Percentiles rank a stretch among this genome's conserved stretches.
phyloP scores from a whole-genome alignment of 345 rosid species.

The Limnanthes douglasii region DNA sequence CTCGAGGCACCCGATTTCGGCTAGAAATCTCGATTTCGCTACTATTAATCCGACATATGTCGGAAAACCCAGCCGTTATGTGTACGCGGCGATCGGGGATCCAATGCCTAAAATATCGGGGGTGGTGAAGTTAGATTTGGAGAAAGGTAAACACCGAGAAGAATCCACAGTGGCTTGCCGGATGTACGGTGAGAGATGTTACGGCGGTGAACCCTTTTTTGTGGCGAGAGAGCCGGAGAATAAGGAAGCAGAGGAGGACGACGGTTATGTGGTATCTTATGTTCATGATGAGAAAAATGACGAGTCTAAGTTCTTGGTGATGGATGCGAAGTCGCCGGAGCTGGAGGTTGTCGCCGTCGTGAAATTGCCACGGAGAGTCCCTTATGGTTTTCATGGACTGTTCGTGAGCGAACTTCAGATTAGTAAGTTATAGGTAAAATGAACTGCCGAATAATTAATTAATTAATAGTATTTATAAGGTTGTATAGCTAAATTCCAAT shows the following conservation, averaged over 20 bases:
- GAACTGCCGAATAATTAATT: too few species aligned
- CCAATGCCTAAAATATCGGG: constrained; percentile 22
- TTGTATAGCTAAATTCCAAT: too few species aligned
- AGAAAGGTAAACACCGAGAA: background rate
- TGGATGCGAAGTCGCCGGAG: constrained; percentile 21
- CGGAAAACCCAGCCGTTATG: constrained; percentile 8
- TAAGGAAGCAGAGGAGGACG: constrained; percentile 18
- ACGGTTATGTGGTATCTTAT: constrained; percentile 18
- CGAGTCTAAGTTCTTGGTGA: constrained; percentile 19
- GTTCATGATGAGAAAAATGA: constrained; percentile 13
- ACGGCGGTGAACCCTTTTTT: constrained; percentile 23
- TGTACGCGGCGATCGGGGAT: constrained; percentile 20
- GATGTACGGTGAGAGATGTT: constrained; percentile 16
- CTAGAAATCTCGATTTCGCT: constrained; percentile 17
- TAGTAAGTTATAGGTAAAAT: constrained; percentile 11
- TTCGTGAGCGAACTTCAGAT: constrained; percentile 21
- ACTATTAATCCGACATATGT: constrained; percentile 15
- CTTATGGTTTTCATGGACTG: constrained; percentile 18
- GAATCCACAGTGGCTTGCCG: constrained; percentile 19
- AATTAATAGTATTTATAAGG: background rate
- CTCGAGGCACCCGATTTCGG: constrained; percentile 18
- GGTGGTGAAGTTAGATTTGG: constrained; percentile 15
- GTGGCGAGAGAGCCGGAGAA: constrained; percentile 11
- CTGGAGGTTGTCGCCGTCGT: constrained; percentile 14
- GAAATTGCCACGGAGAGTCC: constrained; percentile 18